These are phyloP conservation scores for Dothiorella sarmentorum DNA, from an alignment of 2,329 filamentous ascomycete species.

Conservation along the genomic window DNA sequence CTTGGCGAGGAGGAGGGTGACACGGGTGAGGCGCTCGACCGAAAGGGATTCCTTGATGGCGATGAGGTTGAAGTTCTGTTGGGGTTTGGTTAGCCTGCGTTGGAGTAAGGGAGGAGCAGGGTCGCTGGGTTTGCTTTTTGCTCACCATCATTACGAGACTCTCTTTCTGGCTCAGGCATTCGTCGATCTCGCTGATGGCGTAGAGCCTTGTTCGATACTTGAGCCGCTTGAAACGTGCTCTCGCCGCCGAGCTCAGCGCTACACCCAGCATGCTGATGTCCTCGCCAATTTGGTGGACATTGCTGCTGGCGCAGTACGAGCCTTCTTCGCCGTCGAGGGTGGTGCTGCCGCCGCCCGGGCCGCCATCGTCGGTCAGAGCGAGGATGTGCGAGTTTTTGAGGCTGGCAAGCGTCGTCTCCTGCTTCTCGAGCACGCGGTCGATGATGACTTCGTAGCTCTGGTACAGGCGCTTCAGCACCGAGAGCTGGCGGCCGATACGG, in stretches of 20 bases:
- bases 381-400: conserved; percentile 43
- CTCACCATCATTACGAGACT: conserved; percentile 64
- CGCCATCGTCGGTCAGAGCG: conserved; percentile 22
- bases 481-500: conserved; percentile 58
- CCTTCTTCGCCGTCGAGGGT: conserved; percentile 27
- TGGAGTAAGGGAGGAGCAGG: not conserved
- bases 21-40: conserved; percentile 67
- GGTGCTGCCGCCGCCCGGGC: conserved; percentile 28
- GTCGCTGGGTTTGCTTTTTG: too few relatives aligned
- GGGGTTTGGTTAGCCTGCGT: not conserved
- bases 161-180: conserved; percentile 66
- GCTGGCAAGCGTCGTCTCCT: conserved; percentile 41
- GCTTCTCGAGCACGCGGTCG: conserved; percentile 52
- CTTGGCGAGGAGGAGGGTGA: conserved; percentile 70
- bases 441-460: conserved; percentile 59
- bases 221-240: conserved; percentile 58
- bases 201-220: conserved; percentile 58
- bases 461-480: conserved; percentile 59
- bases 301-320: conserved; percentile 23
- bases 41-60: conserved; percentile 71
- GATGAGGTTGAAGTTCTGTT: conserved; percentile 74
- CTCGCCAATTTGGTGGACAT: conserved; percentile 19
- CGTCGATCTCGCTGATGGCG: conserved; percentile 59
- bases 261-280: conserved; percentile 43
- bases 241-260: conserved; percentile 47